Evolutionary conservation across 345 rosid genomes (phyloP), one percentile per base, ranked within the genome.

Genomic region (Cochlearia excelsa): DNA sequence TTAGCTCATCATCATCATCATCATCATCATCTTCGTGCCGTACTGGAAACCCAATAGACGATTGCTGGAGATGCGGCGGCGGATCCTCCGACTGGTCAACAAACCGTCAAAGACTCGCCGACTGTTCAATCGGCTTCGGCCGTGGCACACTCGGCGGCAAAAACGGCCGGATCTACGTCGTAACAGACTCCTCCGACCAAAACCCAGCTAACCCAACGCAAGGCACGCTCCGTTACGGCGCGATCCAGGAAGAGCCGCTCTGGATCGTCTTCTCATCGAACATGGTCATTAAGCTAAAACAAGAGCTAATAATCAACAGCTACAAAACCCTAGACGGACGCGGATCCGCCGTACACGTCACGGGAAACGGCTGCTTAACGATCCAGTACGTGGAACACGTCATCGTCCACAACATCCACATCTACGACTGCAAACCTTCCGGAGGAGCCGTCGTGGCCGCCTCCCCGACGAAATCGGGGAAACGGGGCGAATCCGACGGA

Each of bases 321-420:
- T 89, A 73, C 86, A 89, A 89, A 59, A 89, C 95, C 59, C 27
- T 89, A 54, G 97, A 89, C 71, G 97, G 91, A 5, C 88, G 97
- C 1, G 97, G 97, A 1, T 83, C 79, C 9, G 68, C 61, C 37
- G 70, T 89, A 29, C 67, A 82, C 46, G 76, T 89, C 9, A 86
- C 92, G 27, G 97, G 97, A 3, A 60, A 76, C 51, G 97, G 97
- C 3, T 89, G 97, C 73, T 46, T 89, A 1, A 89, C 88, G 0
- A 30, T 89, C 4, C 95, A 89, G 33, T 77, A 82, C 69, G 76
- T 89, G 1, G 77, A 84, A 38, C 76, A 89, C 59, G 69, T 89
- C 3, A 89, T 89, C 69, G 79, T 89, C 81, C 97, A 89, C 92
- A 86, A 86, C 77, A 56, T 89, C 59, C 87, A 79, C 31, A 26